Percentiles rank a stretch among this genome's conserved stretches.
These are phyloP conservation scores for Bryoerythrophyllum caledonicum DNA, from an alignment of 225 moss, liverwort and hornwort species.

Conservation along the genomic window DNA sequence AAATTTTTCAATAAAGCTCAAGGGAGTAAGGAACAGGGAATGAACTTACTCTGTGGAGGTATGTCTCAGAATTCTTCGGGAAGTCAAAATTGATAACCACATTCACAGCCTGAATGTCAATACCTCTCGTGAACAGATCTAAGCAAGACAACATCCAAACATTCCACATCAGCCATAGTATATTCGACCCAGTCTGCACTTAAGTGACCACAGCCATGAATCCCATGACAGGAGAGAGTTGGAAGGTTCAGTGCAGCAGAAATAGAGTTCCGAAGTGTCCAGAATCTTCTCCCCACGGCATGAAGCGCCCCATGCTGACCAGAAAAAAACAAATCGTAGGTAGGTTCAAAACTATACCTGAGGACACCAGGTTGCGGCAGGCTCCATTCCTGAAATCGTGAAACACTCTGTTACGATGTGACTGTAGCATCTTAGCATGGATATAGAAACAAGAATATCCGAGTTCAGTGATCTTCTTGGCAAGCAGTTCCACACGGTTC, in stretches of 20 bases:
- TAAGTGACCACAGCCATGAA: not conserved
- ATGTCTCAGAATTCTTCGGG: conserved; percentile 68
- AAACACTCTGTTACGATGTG: conserved; percentile 70
- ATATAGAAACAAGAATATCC: conserved; percentile 72
- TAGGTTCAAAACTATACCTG: conserved; percentile 32
- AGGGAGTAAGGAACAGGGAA: not conserved
- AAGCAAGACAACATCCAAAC: conserved; percentile 24
- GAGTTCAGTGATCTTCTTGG: conserved; percentile 68
- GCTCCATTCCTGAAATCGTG: conserved; percentile 72
- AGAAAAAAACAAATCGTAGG: not conserved
- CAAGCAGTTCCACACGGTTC: conserved; percentile 64
- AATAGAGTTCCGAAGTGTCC: not conserved
- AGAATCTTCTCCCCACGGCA: not conserved
- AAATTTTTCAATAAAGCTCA: not conserved
- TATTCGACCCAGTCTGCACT: not conserved
- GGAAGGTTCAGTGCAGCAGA: not conserved
- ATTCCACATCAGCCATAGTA: conserved; percentile 17
- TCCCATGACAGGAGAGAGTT: not conserved
- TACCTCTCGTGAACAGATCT: conserved; percentile 70
- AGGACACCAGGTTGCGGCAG: conserved; percentile 63
- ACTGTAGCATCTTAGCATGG: conserved; percentile 71
- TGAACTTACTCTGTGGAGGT: conserved; percentile 62
- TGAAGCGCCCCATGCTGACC: conserved; percentile 5
- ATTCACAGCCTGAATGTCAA: conserved; percentile 70
- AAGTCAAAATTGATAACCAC: conserved; percentile 75